phyloP scores from a whole-genome alignment of 202 grass and related monocot genomes.

The Panicum virgatum region DNA sequence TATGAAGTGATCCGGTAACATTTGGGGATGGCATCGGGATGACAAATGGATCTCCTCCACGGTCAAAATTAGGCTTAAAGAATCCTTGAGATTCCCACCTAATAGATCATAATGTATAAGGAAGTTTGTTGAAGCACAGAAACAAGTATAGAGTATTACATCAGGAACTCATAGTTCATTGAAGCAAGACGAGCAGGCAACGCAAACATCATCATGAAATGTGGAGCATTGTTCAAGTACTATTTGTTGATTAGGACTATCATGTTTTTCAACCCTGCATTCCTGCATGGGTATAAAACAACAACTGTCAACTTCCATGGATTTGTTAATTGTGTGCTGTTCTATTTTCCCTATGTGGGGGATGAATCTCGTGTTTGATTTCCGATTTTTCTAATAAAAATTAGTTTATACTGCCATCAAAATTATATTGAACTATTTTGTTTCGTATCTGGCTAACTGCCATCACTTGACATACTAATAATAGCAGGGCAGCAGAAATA shows the following conservation, averaged over 20 bases:
- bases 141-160: not conserved
- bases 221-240: not conserved
- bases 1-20: conserved; percentile 95
- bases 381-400: not conserved
- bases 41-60: conserved; percentile 82
- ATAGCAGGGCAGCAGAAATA: not conserved
- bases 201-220: not conserved
- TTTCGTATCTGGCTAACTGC: not conserved
- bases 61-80: conserved; percentile 85
- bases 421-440: not conserved
- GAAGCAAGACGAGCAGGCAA: not conserved
- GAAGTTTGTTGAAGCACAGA: conserved; percentile 13
- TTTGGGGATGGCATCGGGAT: conserved; percentile 95
- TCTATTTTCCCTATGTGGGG: not conserved
- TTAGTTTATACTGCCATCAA: not conserved
- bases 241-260: not conserved
- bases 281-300: not conserved
- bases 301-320: not conserved
- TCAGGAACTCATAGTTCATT: not conserved
- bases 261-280: not conserved
- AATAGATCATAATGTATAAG: conserved; percentile 37
- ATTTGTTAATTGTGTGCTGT: not conserved
- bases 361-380: not conserved
- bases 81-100: conserved; percentile 98
- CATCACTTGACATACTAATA: not conserved